Conservation (phyloP, 345 rosid species). For the Camelina neglecta region DNA sequence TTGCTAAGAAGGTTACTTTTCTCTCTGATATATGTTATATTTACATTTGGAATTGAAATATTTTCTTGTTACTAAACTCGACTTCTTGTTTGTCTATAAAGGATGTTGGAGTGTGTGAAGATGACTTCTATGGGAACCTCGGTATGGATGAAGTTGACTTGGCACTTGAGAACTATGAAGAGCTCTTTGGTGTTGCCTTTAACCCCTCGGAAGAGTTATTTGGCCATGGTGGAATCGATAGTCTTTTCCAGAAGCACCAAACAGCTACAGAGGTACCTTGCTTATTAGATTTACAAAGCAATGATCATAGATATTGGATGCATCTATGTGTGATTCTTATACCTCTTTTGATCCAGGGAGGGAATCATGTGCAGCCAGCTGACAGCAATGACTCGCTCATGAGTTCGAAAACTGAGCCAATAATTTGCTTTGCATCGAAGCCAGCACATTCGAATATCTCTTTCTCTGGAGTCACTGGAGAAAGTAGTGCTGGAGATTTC, state of each 20-base stretch:
- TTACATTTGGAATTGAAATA: neutral
- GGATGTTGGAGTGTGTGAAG: slow-evolving; percentile 49
- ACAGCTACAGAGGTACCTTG: slow-evolving; percentile 38
- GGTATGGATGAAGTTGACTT: slow-evolving; percentile 91
- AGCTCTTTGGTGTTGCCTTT: slow-evolving; percentile 85
- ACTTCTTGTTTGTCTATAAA: slow-evolving; percentile 29
- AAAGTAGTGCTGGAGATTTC: slow-evolving; percentile 74
- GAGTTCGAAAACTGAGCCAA: slow-evolving; percentile 91
- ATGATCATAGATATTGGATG: neutral
- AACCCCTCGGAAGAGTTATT: slow-evolving; percentile 78
- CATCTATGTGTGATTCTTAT: slow-evolving; percentile 14
- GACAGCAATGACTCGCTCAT: slow-evolving; percentile 81
- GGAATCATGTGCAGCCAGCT: slow-evolving; percentile 62
- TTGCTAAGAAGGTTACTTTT: slow-evolving; percentile 67
- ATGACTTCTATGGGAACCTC: slow-evolving; percentile 68
- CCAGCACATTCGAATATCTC: slow-evolving; percentile 76
- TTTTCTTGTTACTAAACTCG: neutral
- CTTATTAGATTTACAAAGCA: neutral
- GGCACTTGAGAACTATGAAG: slow-evolving; percentile 90
- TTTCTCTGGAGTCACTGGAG: slow-evolving; percentile 92
- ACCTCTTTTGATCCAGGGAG: slow-evolving; percentile 42
- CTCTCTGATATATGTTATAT: neutral
- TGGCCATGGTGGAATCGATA: slow-evolving; percentile 83
- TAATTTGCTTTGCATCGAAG: slow-evolving; percentile 59
- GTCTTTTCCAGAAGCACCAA: slow-evolving; percentile 74